These are phyloP conservation scores for Pseudogymnoascus pannorum DNA, from an alignment of 2,329 filamentous ascomycete species.

Conservation along the genomic window DNA sequence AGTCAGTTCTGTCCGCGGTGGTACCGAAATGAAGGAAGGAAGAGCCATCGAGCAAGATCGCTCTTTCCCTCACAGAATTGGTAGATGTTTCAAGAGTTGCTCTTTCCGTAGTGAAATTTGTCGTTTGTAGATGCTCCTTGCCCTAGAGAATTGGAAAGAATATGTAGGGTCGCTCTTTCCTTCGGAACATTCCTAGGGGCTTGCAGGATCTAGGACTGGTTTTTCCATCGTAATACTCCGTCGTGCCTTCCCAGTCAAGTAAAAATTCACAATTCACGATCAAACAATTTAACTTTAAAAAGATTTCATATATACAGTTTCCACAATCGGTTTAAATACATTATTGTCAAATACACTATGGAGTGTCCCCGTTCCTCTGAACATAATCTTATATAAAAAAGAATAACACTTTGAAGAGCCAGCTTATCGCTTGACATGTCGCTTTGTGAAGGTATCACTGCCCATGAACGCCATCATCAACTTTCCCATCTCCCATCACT, in stretches of 20 bases:
- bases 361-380: not conserved
- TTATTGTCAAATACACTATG: not conserved
- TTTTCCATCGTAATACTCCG: too few relatives aligned
- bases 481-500: not conserved
- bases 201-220: too few relatives aligned
- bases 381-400: not conserved
- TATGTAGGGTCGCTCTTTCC: not conserved
- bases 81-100: not conserved
- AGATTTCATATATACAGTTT: not conserved
- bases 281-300: not conserved
- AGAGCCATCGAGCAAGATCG: not conserved
- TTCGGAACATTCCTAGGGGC: too few relatives aligned
- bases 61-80: not conserved
- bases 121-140: too few relatives aligned
- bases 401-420: not conserved
- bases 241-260: too few relatives aligned
- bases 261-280: not conserved
- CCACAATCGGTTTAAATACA: constrained; percentile 4
- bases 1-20: not conserved
- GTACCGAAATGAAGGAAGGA: not conserved
- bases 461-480: constrained; percentile 3
- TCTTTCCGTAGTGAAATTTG: too few relatives aligned
- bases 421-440: not conserved
- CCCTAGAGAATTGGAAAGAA: not conserved
- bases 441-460: constrained; percentile 5